Percentiles rank a stretch among this genome's conserved stretches.
Conservation (phyloP, 1,139 yeast genomes). For the Meyerozyma sp. region DNA sequence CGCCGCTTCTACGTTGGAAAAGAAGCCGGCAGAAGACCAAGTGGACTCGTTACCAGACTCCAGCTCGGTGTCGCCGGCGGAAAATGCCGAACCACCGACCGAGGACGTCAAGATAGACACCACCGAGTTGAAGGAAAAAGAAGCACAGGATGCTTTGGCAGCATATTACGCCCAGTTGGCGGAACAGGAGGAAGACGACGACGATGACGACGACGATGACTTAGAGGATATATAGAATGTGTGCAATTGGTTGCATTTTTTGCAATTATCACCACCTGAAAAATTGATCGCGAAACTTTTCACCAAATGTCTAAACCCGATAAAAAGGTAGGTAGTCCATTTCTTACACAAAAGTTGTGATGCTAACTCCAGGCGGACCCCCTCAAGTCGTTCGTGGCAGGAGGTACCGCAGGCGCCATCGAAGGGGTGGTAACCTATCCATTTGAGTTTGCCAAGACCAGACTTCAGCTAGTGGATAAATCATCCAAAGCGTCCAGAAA, state of each 20-base stretch:
- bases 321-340: not conserved
- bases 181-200: slow-evolving; percentile 56
- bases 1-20: slow-evolving; percentile 81
- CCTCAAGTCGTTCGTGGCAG: slow-evolving; percentile 78
- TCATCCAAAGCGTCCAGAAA: slow-evolving; percentile 66
- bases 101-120: slow-evolving; percentile 6
- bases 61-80: slow-evolving; percentile 1
- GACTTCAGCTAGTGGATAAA: slow-evolving; percentile 79
- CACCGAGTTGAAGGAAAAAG: slow-evolving; percentile 46
- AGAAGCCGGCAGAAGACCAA: slow-evolving; percentile 23
- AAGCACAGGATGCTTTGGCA: slow-evolving; percentile 73
- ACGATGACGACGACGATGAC: slow-evolving; percentile 57
- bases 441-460: slow-evolving; percentile 92
- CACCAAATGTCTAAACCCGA: not conserved
- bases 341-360: not conserved
- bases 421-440: slow-evolving; percentile 92
- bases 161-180: slow-evolving; percentile 74
- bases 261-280: not conserved
- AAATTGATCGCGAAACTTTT: not conserved
- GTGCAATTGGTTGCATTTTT: not conserved
- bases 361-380: slow-evolving; percentile 40
- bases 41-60: slow-evolving; percentile 8
- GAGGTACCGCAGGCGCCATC: slow-evolving; percentile 91
- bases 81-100: slow-evolving; percentile 11
- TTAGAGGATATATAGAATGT: slow-evolving; percentile 36